Evolutionary conservation across 2,329 filamentous ascomycete species (phyloP).

Genomic region (Phaeosphaeria sp.): DNA sequence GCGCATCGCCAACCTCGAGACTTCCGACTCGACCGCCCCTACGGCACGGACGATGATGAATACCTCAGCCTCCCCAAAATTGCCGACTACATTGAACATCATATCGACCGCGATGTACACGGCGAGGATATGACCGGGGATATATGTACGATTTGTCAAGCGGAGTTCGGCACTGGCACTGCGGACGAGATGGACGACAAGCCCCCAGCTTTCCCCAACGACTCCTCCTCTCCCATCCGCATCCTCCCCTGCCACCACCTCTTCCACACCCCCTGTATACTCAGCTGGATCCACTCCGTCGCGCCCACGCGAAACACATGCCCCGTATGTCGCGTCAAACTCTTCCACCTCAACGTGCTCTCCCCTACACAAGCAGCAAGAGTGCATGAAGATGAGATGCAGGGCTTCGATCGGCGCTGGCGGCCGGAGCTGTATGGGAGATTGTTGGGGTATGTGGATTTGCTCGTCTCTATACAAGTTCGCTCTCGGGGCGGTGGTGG

Average conservation of each 20-base stretch:
- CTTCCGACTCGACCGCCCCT: background rate
- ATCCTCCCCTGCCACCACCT: background rate
- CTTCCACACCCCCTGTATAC: background rate
- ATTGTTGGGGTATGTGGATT: background rate
- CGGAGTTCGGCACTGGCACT: too few species aligned
- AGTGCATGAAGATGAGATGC: background rate
- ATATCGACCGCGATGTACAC: background rate
- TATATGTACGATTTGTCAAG: too few species aligned
- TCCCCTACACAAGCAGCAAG: too few species aligned
- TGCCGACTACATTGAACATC: background rate
- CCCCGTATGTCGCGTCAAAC: background rate
- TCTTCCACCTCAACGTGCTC: background rate
- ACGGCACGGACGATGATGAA: background rate
- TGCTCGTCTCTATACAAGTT: background rate
- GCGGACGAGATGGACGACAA: too few species aligned
- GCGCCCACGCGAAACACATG: background rate
- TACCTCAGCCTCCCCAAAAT: background rate
- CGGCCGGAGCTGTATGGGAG: background rate
- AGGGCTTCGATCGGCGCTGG: background rate
- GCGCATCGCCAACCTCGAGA: background rate
- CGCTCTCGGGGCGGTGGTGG: background rate
- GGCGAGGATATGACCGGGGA: too few species aligned
- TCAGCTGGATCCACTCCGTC: background rate
- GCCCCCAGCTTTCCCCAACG: too few species aligned
- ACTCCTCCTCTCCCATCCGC: too few species aligned